phyloP scores from a whole-genome alignment of 2,329 filamentous ascomycete species.

The Penicillium vulpinum region DNA sequence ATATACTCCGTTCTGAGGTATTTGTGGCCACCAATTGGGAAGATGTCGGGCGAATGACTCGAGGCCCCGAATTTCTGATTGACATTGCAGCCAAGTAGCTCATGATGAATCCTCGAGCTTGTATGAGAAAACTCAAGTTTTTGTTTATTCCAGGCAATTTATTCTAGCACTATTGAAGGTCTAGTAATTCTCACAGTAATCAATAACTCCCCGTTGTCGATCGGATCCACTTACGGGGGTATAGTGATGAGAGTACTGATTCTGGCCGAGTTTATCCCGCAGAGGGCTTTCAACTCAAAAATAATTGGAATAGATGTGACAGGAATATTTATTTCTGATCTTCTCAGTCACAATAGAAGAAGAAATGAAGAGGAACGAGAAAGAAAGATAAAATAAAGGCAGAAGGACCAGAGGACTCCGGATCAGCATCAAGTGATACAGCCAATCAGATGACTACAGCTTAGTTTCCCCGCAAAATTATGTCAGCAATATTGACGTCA shows the following conservation, averaged over 20 bases:
- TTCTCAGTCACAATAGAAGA: not conserved
- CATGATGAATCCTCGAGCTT: constrained; percentile 10
- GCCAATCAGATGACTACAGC: not conserved
- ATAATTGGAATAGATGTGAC: not conserved
- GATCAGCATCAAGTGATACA: not conserved
- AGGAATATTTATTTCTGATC: not conserved
- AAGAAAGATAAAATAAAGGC: not conserved
- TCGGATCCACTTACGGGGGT: constrained; percentile 1
- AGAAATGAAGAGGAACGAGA: not conserved
- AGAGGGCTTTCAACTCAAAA: not conserved
- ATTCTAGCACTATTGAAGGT: not conserved
- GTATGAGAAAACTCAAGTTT: not conserved
- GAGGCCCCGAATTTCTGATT: constrained; percentile 3
- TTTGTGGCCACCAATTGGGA: constrained; percentile 11
- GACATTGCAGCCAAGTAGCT: constrained; percentile 15
- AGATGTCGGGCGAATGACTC: constrained; percentile 9
- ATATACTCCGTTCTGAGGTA: constrained; percentile 9
- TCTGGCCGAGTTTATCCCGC: not conserved
- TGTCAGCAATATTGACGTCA: not conserved
- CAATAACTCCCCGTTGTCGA: not conserved
- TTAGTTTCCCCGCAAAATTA: not conserved
- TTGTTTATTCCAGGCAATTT: too few relatives aligned
- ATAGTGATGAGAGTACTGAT: not conserved
- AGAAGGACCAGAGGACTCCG: not conserved
- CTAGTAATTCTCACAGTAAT: not conserved